Conservation (phyloP, 345 rosid species). For the Hypericum perforatum region DNA sequence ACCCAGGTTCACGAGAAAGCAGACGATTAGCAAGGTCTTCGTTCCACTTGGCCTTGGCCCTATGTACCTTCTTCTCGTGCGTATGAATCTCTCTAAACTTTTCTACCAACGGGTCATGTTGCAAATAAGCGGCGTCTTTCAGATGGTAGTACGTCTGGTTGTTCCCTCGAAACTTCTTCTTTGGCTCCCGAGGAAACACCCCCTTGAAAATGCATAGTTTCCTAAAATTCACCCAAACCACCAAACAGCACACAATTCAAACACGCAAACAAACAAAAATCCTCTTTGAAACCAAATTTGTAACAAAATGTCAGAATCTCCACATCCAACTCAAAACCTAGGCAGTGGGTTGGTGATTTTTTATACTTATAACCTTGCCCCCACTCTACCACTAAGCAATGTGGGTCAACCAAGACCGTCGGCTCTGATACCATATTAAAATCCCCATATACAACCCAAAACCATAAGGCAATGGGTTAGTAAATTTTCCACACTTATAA, state of each 20-base stretch:
- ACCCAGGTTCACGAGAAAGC: constrained; percentile 57
- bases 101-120: constrained; percentile 80
- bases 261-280: background rate
- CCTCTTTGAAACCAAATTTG: background rate
- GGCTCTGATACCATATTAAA: too few relatives aligned
- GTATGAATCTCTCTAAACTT: constrained; percentile 70
- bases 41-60: constrained; percentile 75
- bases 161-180: constrained; percentile 88
- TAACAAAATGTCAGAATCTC: background rate
- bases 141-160: constrained; percentile 92
- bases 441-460: too few relatives aligned
- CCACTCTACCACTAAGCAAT: too few relatives aligned
- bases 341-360: too few relatives aligned
- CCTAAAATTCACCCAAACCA: constrained; percentile 27
- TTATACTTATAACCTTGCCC: too few relatives aligned
- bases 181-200: constrained; percentile 82
- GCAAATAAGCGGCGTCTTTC: constrained; percentile 77
- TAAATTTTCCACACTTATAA: too few relatives aligned
- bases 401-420: too few relatives aligned
- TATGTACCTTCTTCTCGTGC: constrained; percentile 58
- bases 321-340: too few relatives aligned
- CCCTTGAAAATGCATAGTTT: constrained; percentile 76
- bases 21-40: constrained; percentile 60
- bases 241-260: background rate
- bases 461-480: too few relatives aligned